These are phyloP conservation scores for Yamadazyma membranifaciens DNA, from an alignment of 1,139 yeast genomes.

Conservation along the genomic window DNA sequence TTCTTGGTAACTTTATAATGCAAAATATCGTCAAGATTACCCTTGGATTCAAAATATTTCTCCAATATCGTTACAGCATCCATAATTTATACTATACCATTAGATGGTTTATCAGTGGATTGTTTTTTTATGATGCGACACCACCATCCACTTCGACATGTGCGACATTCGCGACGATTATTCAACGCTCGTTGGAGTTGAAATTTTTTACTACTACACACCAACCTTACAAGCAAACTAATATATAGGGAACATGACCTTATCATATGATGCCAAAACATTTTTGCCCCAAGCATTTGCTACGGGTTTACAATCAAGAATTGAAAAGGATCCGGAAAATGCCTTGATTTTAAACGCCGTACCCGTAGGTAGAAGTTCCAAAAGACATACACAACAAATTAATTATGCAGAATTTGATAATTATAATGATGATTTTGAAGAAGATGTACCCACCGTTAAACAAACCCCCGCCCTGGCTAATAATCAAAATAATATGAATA, in stretches of 20 bases:
- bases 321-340: conserved; percentile 61
- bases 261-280: conserved; percentile 15
- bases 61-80: conserved; percentile 11
- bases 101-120: not conserved
- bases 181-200: not conserved
- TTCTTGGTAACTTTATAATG: conserved; percentile 10
- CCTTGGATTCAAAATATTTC: conserved; percentile 13
- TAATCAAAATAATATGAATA: conserved; percentile 25
- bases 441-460: conserved; percentile 30
- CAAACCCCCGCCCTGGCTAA: conserved; percentile 21
- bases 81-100: conserved; percentile 5
- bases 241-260: not conserved
- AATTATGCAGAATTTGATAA: conserved; percentile 79
- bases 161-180: conserved; percentile 1
- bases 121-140: not conserved
- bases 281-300: conserved; percentile 72
- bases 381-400: conserved; percentile 68
- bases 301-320: conserved; percentile 66
- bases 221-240: conserved; percentile 1
- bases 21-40: conserved; percentile 10
- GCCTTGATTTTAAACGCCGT: conserved; percentile 61
- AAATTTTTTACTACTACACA: not conserved
- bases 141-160: not conserved
- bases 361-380: conserved; percentile 74
- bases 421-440: conserved; percentile 65